phyloP scores from a whole-genome alignment of 306 rosid genomes.

The Rosa persica region DNA sequence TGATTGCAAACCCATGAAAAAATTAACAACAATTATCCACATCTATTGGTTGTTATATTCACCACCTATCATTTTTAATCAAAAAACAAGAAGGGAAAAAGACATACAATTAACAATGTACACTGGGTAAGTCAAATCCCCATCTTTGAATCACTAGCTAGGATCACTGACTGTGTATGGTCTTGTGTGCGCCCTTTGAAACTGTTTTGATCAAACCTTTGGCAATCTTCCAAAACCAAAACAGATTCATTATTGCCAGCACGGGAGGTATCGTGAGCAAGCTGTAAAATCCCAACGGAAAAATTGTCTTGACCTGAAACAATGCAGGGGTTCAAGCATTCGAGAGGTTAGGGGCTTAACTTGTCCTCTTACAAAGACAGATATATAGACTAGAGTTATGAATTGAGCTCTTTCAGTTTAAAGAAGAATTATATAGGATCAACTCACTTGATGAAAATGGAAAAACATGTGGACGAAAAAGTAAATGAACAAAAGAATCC shows the following conservation, averaged over 20 bases:
- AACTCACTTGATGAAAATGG: conserved; percentile 80
- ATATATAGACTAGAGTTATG: not conserved
- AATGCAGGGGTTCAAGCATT: not conserved
- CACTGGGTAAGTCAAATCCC: conserved; percentile 15
- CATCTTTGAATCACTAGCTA: not conserved
- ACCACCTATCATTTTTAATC: conserved; percentile 5
- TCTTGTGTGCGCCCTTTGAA: conserved; percentile 62
- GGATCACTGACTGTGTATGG: conserved; percentile 56
- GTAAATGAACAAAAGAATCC: conserved; percentile 72
- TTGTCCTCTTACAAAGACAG: not conserved
- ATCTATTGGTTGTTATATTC: not conserved
- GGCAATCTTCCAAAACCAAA: conserved; percentile 94
- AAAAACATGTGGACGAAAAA: conserved; percentile 63
- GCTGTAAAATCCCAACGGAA: conserved; percentile 71
- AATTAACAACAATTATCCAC: not conserved
- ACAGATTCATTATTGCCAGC: conserved; percentile 58
- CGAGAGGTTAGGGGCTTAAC: not conserved
- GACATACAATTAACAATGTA: conserved; percentile 19
- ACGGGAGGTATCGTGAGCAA: conserved; percentile 58
- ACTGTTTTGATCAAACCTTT: conserved; percentile 80
- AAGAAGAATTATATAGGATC: conserved; percentile 10
- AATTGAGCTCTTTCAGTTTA: not conserved
- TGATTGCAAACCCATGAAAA: not conserved
- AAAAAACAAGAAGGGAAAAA: not conserved
- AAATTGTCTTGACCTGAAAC: conserved; percentile 61